Evolutionary conservation across 176 grass and related monocot genomes (phyloP), one percentile per base, ranked within the genome.

Genomic region (Carex parvula): DNA sequence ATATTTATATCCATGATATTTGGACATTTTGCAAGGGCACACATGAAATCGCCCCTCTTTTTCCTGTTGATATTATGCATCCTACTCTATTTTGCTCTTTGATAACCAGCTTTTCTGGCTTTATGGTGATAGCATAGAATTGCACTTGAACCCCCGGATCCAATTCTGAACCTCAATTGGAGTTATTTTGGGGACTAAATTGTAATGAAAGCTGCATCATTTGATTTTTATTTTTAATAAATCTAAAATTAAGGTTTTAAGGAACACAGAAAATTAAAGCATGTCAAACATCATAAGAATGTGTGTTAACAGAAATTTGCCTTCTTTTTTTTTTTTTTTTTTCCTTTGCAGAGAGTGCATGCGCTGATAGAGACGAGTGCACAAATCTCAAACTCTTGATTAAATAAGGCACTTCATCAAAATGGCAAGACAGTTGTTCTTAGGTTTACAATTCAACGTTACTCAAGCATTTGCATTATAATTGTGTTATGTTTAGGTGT

Each of bases 341-440:
- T 83, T 68, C 3, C 39, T 24, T 65, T 29, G 41, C 60, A 83
- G 80, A 83, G 68, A 68, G 80, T 83, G 15, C 80, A 83, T 83
- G 80, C 21, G 17, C 60, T 83, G 80, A 55, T 83, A 17, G 80
- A 83, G 63, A 83, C 80, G 16, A 41, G 60, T 11, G 3, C 62
- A 30, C 10, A 20, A 11, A 46, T 62, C 57, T 81, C 8, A 60
- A 80, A 39, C n/a, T 41, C 11, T 37, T 9, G 14, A 81, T 81
- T 81, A 46, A n/a, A 63, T 50, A 71, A 46, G 32, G n/a, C 35
- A 62, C 39, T 30, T 54, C 73, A 77, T 77, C 70, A 77, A 54
- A 54, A 30, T 55, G 50, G 4, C 44, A 24, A 46, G 21, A 41
- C 44, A 53, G 70, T 48, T 74, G 46, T 22, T 74, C 20, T 48